phyloP scores from a whole-genome alignment of 2,329 filamentous ascomycete species.

The Ophiostoma triangulosporum region DNA sequence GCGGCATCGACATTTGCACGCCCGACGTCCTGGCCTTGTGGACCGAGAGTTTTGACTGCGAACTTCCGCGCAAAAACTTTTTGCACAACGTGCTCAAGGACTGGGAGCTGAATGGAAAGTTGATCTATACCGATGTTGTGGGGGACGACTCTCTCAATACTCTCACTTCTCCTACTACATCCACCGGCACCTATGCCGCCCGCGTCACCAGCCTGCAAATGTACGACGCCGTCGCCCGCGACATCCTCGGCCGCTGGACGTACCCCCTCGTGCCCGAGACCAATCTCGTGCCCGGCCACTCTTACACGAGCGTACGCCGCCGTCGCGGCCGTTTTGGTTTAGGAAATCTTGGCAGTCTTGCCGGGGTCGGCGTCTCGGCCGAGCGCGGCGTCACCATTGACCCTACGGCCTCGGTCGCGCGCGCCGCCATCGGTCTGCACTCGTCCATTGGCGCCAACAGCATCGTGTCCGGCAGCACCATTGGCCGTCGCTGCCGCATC shows the following conservation, averaged over 20 bases:
- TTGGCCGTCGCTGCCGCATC: constrained; percentile 76
- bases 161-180: neutral
- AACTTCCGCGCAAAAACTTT: constrained; percentile 60
- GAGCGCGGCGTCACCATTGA: constrained; percentile 67
- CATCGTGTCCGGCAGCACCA: constrained; percentile 58
- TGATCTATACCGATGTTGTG: constrained; percentile 83
- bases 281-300: constrained; percentile 66
- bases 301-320: constrained; percentile 56
- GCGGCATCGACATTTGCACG: constrained; percentile 93
- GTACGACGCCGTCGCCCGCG: constrained; percentile 79
- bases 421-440: constrained; percentile 63
- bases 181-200: constrained; percentile 54
- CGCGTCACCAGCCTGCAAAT: constrained; percentile 74
- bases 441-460: constrained; percentile 63
- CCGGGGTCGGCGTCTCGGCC: constrained; percentile 47
- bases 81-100: constrained; percentile 84
- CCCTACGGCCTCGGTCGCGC: constrained; percentile 54
- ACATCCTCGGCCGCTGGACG: constrained; percentile 76
- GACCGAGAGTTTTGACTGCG: constrained; percentile 90
- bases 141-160: constrained; percentile 33
- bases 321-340: constrained; percentile 1
- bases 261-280: constrained; percentile 83
- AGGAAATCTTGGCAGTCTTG: neutral
- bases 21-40: constrained; percentile 88
- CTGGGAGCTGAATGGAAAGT: constrained; percentile 92